phyloP scores from a whole-genome alignment of 306 rosid species.

The Gillenia trifoliata region DNA sequence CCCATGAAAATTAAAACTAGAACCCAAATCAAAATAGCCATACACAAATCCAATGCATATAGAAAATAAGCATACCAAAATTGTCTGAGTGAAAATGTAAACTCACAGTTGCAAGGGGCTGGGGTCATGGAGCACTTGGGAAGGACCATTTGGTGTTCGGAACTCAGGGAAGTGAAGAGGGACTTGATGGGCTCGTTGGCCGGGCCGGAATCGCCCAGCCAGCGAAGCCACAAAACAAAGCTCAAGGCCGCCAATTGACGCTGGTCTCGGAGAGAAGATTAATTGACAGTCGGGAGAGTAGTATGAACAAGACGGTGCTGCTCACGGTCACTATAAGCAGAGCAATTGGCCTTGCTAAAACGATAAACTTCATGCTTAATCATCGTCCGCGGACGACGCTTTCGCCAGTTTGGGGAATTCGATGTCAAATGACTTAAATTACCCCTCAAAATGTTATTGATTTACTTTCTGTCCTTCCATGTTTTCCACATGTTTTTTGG shows the following conservation, averaged over 20 bases:
- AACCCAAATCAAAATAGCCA: neutral
- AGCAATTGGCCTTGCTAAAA: slow-evolving; percentile 25
- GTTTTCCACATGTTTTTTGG: too few species aligned
- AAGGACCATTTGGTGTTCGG: slow-evolving; percentile 65
- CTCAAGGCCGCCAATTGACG: slow-evolving; percentile 55
- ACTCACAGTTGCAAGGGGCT: slow-evolving; percentile 77
- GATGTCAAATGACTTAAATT: neutral
- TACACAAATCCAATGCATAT: neutral
- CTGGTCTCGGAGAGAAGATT: slow-evolving; percentile 16
- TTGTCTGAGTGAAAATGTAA: neutral
- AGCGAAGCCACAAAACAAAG: slow-evolving; percentile 86
- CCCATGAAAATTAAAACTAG: neutral
- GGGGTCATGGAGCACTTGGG: slow-evolving; percentile 81
- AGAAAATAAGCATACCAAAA: neutral
- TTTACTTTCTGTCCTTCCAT: too few species aligned
- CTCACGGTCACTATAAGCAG: slow-evolving; percentile 26
- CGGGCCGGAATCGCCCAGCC: slow-evolving; percentile 85
- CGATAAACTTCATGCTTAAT: slow-evolving; percentile 31
- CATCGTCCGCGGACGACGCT: slow-evolving; percentile 7
- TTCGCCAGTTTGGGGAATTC: neutral
- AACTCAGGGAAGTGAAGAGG: slow-evolving; percentile 74
- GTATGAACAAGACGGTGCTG: slow-evolving; percentile 26
- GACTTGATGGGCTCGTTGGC: slow-evolving; percentile 83
- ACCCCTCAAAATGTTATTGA: neutral
- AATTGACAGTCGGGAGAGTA: slow-evolving; percentile 4